phyloP scores from a whole-genome alignment of 768 basidiomycete genomes.

The Suillus decipiens region DNA sequence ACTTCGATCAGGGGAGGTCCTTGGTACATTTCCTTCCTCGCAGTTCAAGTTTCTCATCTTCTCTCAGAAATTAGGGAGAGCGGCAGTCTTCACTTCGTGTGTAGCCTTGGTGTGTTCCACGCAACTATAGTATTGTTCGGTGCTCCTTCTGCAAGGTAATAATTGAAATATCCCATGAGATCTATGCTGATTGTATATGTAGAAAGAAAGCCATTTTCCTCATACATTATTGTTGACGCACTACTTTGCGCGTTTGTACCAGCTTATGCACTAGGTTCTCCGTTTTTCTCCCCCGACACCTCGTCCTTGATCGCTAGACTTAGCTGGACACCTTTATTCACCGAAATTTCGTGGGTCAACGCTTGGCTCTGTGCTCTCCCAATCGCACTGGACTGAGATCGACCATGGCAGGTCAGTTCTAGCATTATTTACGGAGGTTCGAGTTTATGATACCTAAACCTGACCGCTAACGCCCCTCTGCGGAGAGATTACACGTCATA shows the following conservation, averaged over 20 bases:
- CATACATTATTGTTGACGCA: conserved; percentile 72
- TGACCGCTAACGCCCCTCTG: conserved; percentile 83
- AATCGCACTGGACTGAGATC: conserved; percentile 94
- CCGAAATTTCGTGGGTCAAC: conserved; percentile 71
- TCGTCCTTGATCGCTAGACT: conserved; percentile 55
- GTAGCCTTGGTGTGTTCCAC: conserved; percentile 49
- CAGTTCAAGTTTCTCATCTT: conserved; percentile 10
- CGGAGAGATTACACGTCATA: conserved; percentile 70
- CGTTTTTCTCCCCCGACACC: conserved; percentile 45
- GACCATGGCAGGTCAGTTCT: conserved; percentile 88
- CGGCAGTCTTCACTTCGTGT: conserved; percentile 53
- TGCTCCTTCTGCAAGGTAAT: conserved; percentile 65
- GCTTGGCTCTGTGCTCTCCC: conserved; percentile 83
- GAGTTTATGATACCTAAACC: conserved; percentile 44
- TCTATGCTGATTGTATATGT: not conserved
- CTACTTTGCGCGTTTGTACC: conserved; percentile 67
- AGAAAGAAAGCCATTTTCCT: conserved; percentile 47
- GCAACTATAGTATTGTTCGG: conserved; percentile 66
- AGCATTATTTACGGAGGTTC: not conserved
- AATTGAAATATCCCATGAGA: conserved; percentile 14
- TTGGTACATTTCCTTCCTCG: conserved; percentile 34
- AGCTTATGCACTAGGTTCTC: conserved; percentile 67
- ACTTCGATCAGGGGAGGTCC: conserved; percentile 39
- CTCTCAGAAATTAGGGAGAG: conserved; percentile 50
- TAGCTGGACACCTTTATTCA: conserved; percentile 80